A percentile compares a stretch with the other conserved stretches of the same genome.
phyloP scores from a whole-genome alignment of 1,284 basidiomycete genomes.

The Cutaneotrichosporon dermatis region DNA sequence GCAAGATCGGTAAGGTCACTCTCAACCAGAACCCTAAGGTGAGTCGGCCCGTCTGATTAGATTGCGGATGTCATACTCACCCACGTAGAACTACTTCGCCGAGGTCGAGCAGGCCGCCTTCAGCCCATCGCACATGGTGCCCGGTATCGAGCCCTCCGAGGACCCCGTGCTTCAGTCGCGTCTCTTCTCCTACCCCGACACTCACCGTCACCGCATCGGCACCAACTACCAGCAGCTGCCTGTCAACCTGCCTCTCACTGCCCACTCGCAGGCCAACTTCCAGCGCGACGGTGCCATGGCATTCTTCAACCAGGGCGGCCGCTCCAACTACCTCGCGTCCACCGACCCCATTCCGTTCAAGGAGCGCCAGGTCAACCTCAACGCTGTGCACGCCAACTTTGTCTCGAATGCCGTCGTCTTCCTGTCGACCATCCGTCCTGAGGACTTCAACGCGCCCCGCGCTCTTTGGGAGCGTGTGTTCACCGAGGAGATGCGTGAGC shows the following conservation, averaged over 20 bases:
- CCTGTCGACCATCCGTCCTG: constrained; percentile 68
- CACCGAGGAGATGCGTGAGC: constrained; percentile 61
- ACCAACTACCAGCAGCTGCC: constrained; percentile 84
- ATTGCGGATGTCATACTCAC: background rate
- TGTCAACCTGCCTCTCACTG: constrained; percentile 69
- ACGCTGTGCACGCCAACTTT: constrained; percentile 65
- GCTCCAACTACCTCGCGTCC: constrained; percentile 81
- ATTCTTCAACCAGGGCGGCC: constrained; percentile 69
- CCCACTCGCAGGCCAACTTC: constrained; percentile 69
- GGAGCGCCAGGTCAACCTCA: constrained; percentile 32
- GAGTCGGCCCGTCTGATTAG: background rate
- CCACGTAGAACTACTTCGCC: constrained; percentile 53
- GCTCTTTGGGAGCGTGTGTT: constrained; percentile 73
- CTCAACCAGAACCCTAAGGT: constrained; percentile 69
- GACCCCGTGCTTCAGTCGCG: constrained; percentile 90
- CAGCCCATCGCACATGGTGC: constrained; percentile 71
- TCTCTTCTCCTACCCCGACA: constrained; percentile 91
- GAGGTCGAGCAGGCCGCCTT: constrained; percentile 69
- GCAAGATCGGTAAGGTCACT: constrained; percentile 76
- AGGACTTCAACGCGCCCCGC: constrained; percentile 88
- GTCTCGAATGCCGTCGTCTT: constrained; percentile 67
- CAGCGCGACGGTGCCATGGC: constrained; percentile 57
- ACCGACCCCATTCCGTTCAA: constrained; percentile 51
- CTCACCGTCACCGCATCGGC: constrained; percentile 68
- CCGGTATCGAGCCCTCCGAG: constrained; percentile 79